phyloP scores from a whole-genome alignment of 257 asterid genomes.

The Capsicum baccatum region DNA sequence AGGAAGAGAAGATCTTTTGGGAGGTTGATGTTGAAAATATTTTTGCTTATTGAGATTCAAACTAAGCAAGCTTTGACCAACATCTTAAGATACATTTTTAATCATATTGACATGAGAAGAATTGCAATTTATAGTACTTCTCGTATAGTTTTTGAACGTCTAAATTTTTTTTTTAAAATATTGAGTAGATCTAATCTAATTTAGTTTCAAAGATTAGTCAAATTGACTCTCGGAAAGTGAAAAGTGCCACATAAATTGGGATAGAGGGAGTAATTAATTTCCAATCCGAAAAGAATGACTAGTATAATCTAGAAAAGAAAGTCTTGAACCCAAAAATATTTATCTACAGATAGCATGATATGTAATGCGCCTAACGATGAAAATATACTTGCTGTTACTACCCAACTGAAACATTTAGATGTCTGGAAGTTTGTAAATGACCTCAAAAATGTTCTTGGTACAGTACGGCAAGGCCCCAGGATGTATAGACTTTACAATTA shows the following conservation, averaged over 20 bases:
- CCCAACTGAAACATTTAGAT: neutral
- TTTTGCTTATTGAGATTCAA: neutral
- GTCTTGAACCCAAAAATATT: neutral
- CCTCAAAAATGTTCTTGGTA: neutral
- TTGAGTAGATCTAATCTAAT: neutral
- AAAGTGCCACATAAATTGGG: neutral
- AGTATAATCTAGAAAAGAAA: neutral
- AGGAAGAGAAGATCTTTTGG: too few relatives aligned
- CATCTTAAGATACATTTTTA: neutral
- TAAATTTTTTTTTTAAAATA: neutral
- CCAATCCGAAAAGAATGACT: neutral
- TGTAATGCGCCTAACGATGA: neutral
- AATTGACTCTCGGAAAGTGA: neutral
- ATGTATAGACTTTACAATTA: neutral
- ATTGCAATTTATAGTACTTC: neutral
- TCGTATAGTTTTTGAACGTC: neutral
- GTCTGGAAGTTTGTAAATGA: neutral
- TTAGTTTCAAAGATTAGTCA: neutral
- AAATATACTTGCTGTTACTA: neutral
- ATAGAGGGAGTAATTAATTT: neutral
- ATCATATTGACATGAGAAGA: constrained; percentile 3
- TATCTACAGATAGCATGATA: neutral
- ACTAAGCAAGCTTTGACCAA: neutral
- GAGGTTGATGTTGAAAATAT: neutral
- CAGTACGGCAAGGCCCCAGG: neutral